Percentiles rank a stretch among this genome's conserved stretches.
phyloP scores from a whole-genome alignment of 805 yeast species.

The Wickerhamiella australiensis region DNA sequence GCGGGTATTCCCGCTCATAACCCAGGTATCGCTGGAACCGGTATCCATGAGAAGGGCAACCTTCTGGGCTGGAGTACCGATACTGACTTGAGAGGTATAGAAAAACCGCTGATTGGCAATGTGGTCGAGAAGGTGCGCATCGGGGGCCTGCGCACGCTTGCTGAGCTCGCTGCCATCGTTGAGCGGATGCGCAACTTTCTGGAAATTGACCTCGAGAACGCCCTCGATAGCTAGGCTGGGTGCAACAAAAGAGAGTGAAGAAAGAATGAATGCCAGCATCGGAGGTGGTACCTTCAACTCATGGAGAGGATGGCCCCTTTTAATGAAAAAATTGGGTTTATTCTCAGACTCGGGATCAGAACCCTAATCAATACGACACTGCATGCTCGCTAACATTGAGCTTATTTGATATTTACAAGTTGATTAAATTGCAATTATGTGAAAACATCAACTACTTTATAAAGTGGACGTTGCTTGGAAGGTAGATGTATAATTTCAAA shows the following conservation, averaged over 20 bases:
- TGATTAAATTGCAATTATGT: too few species aligned
- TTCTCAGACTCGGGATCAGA: neutral
- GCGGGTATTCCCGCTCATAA: conserved; percentile 31
- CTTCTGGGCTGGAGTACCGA: conserved; percentile 51
- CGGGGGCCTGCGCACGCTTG: conserved; percentile 1
- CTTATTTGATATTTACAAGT: too few species aligned
- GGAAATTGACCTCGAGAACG: conserved; percentile 1
- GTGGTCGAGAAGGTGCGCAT: conserved; percentile 14
- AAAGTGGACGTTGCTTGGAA: too few species aligned
- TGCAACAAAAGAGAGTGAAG: neutral
- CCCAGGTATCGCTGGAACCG: conserved; percentile 68
- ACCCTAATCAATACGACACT: neutral
- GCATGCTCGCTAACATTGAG: neutral
- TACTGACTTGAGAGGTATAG: conserved; percentile 27
- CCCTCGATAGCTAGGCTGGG: conserved; percentile 7
- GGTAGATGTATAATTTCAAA: neutral
- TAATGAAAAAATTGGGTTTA: neutral
- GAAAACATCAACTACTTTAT: too few species aligned
- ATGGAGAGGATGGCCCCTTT: neutral
- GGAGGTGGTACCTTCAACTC: neutral
- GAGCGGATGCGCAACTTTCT: conserved; percentile 6
- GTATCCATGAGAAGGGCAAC: conserved; percentile 55
- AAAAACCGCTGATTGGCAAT: conserved; percentile 28
- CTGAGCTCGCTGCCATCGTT: neutral
- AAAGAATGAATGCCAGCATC: conserved; percentile 1